These are phyloP conservation scores for Ophidiomyces ophidiicola DNA, from an alignment of 2,329 filamentous ascomycete species.

Conservation along the genomic window DNA sequence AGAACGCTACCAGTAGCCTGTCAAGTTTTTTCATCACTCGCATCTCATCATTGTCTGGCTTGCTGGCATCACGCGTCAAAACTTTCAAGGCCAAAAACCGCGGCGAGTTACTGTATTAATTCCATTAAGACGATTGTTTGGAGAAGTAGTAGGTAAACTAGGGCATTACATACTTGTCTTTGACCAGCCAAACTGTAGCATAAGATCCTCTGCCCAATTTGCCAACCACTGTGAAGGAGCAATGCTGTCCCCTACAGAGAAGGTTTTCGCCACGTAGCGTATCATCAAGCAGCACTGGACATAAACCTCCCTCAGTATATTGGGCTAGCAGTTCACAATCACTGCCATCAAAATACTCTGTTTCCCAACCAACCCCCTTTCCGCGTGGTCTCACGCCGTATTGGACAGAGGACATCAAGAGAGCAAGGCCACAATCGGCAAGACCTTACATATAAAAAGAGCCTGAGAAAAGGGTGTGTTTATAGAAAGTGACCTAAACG, in stretches of 20 bases:
- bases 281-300: conserved; percentile 13
- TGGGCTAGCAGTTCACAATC: not conserved
- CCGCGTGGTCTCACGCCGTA: no score
- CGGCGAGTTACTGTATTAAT: conserved; percentile 4
- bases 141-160: not conserved
- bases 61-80: conserved; percentile 8
- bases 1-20: conserved; percentile 12
- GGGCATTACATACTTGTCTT: conserved; percentile 8
- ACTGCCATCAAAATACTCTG: not conserved
- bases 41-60: conserved; percentile 12
- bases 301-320: conserved; percentile 4
- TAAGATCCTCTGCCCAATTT: conserved; percentile 14
- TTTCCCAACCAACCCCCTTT: not conserved
- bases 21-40: conserved; percentile 11
- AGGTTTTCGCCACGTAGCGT: conserved; percentile 11
- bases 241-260: conserved; percentile 1
- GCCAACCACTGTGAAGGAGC: conserved; percentile 13
- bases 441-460: no score
- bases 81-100: conserved; percentile 10
- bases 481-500: no score
- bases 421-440: no score
- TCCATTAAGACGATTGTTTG: not conserved
- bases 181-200: conserved; percentile 14
- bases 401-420: no score
- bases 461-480: no score